Evolutionary conservation across 2,329 filamentous ascomycete genomes (phyloP).

Genomic region (Balansia obtecta): DNA sequence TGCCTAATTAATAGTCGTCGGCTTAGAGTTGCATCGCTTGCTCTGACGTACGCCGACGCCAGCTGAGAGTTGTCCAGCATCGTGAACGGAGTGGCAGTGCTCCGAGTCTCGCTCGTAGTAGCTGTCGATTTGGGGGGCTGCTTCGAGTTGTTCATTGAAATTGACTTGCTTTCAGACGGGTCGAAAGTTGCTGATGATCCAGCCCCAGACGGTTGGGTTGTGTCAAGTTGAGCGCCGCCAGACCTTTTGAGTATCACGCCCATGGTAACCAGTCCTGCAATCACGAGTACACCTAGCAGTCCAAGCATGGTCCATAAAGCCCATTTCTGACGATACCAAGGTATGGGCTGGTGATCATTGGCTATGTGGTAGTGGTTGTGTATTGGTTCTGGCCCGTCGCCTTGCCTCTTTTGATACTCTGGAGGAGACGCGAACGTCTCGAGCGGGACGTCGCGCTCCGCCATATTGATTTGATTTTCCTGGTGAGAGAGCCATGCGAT

Average conservation of each 20-base stretch:
- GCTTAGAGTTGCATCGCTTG: background rate
- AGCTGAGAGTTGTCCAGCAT: constrained; percentile 10
- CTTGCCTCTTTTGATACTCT: constrained; percentile 1
- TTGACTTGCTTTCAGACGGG: background rate
- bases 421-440: background rate
- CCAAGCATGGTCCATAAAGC: constrained; percentile 6
- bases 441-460: background rate
- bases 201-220: background rate
- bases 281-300: constrained; percentile 3
- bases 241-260: constrained; percentile 10
- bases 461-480: background rate
- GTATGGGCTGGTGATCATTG: background rate
- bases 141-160: background rate
- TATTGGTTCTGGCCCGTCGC: constrained; percentile 1
- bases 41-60: constrained; percentile 7
- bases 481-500: constrained; percentile 1
- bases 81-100: constrained; percentile 5
- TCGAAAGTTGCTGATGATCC: background rate
- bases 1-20: constrained; percentile 13
- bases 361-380: constrained; percentile 11
- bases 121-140: background rate
- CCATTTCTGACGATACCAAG: constrained; percentile 10
- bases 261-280: constrained; percentile 4
- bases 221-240: background rate
- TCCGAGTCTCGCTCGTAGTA: background rate